These are phyloP conservation scores for Ustilago shanxiensis DNA, from an alignment of 1,284 basidiomycete genomes.

Conservation along the genomic window DNA sequence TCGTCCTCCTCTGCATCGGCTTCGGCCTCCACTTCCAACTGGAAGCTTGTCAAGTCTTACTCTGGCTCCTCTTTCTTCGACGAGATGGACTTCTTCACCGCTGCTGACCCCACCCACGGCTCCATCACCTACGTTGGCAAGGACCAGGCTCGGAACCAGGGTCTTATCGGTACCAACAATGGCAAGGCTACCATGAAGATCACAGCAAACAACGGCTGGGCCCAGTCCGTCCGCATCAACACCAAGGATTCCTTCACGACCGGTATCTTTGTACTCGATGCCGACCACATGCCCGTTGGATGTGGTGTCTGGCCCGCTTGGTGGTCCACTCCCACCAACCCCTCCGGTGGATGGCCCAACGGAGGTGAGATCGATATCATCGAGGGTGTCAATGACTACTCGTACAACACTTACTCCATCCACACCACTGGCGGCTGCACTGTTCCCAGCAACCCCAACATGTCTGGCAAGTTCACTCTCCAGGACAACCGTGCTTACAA, in stretches of 20 bases:
- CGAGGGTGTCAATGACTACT: slow-evolving; percentile 61
- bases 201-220: slow-evolving; percentile 37
- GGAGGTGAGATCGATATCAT: slow-evolving; percentile 66
- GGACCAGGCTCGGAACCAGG: slow-evolving; percentile 25
- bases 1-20: slow-evolving; percentile 30
- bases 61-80: slow-evolving; percentile 52
- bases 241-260: slow-evolving; percentile 56
- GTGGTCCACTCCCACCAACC: slow-evolving; percentile 58
- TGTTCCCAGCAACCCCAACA: slow-evolving; percentile 24
- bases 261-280: slow-evolving; percentile 59
- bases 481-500: slow-evolving; percentile 70
- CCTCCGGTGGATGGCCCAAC: slow-evolving; percentile 53
- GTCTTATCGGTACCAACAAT: slow-evolving; percentile 46
- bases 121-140: slow-evolving; percentile 50
- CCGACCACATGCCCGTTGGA: slow-evolving; percentile 59
- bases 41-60: slow-evolving; percentile 55
- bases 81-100: slow-evolving; percentile 58
- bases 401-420: slow-evolving; percentile 55
- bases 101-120: slow-evolving; percentile 54
- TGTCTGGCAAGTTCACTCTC: slow-evolving; percentile 48
- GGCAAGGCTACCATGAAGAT: slow-evolving; percentile 50
- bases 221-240: slow-evolving; percentile 54
- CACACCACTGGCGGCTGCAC: slow-evolving; percentile 57
- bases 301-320: slow-evolving; percentile 67
- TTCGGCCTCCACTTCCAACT: slow-evolving; percentile 26